Evolutionary conservation across 495 filamentous ascomycete species (phyloP).

Genomic region (Melanomma pulvis-pyrius): DNA sequence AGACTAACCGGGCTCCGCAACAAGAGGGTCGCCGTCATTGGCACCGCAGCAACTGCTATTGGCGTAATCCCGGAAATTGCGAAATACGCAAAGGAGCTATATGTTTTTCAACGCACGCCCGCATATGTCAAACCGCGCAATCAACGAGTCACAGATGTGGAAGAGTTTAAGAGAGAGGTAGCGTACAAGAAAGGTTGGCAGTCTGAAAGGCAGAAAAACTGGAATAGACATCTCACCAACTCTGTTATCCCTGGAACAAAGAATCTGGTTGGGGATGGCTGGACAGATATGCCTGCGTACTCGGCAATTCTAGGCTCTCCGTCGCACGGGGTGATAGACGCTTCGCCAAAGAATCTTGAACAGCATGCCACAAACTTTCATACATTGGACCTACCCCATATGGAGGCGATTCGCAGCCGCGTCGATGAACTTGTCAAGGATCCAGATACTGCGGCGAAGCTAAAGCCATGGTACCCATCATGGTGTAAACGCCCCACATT

Average conservation of each 20-base stretch:
- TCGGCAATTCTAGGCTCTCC: not conserved
- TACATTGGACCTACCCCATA: not conserved
- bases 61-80: not conserved
- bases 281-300: not conserved
- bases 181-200: not conserved
- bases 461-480: not conserved
- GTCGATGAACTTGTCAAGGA: not conserved
- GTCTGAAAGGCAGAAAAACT: not conserved
- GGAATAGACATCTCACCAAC: not conserved
- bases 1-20: not conserved
- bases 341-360: not conserved
- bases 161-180: not conserved
- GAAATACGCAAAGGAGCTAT: not conserved
- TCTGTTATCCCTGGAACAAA: not conserved
- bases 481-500: not conserved
- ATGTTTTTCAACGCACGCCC: not conserved
- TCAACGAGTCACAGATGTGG: not conserved
- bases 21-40: not conserved
- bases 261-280: not conserved
- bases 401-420: not conserved
- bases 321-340: not conserved
- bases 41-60: not conserved
- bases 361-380: not conserved
- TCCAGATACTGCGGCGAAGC: not conserved
- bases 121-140: not conserved